Percentiles rank a stretch among this genome's conserved stretches.
These are phyloP conservation scores for Zoysia matrella DNA, from an alignment of 202 grass and related monocot genomes.

Conservation along the genomic window DNA sequence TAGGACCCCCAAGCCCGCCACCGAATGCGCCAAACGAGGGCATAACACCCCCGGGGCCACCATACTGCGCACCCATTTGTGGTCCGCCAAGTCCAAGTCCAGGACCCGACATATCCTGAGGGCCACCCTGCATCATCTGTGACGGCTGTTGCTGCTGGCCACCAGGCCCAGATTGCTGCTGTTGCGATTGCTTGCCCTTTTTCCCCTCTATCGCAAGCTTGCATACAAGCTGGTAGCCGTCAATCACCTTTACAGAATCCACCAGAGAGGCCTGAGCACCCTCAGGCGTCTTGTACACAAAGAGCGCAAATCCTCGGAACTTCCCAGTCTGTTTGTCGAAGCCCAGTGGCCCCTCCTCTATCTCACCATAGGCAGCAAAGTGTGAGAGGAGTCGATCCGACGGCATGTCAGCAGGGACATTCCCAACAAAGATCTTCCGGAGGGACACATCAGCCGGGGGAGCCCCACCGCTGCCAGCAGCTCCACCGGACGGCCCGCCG, in stretches of 20 bases:
- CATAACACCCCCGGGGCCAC: constrained; percentile 59
- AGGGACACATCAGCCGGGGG: constrained; percentile 65
- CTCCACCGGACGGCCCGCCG: constrained; percentile 48
- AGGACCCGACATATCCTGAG: too few relatives aligned
- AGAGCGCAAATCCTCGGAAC: too few relatives aligned
- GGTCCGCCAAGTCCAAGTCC: too few relatives aligned
- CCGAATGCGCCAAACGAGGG: constrained; percentile 57
- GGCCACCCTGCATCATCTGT: too few relatives aligned
- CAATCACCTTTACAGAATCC: too few relatives aligned
- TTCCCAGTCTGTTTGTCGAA: too few relatives aligned
- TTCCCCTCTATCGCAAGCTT: constrained; percentile 27
- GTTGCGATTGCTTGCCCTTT: constrained; percentile 73
- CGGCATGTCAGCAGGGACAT: constrained; percentile 84
- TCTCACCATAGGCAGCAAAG: background rate
- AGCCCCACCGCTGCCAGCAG: background rate
- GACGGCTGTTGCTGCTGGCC: constrained; percentile 36
- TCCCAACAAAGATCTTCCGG: constrained; percentile 96
- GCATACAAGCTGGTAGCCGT: too few relatives aligned
- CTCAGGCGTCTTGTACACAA: too few relatives aligned
- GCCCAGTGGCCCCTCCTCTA: too few relatives aligned
- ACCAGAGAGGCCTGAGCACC: too few relatives aligned
- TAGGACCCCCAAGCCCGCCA: constrained; percentile 60
- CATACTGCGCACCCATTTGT: constrained; percentile 53
- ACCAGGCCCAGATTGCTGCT: constrained; percentile 45
- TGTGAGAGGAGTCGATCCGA: constrained; percentile 83